Evolutionary conservation across 306 rosid genomes (phyloP).

Genomic region (Calophaca sinica): DNA sequence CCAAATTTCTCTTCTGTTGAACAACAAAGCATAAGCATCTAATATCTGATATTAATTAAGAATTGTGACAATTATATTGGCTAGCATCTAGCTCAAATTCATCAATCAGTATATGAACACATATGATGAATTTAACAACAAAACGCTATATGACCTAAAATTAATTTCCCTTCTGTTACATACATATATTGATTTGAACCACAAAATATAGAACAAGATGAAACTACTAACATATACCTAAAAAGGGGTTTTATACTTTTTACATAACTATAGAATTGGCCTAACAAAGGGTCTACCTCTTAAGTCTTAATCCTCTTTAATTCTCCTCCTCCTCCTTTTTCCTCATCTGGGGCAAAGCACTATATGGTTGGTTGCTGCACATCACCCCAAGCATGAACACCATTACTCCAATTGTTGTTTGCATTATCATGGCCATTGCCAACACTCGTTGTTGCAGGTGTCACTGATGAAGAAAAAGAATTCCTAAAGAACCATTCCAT

Average conservation of each 20-base stretch:
- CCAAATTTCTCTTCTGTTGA: background rate
- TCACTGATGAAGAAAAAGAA: constrained; percentile 62
- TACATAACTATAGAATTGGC: background rate
- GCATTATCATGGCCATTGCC: constrained; percentile 49
- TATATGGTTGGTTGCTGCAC: constrained; percentile 74
- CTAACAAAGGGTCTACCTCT: background rate
- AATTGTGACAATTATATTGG: constrained; percentile 20
- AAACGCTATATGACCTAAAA: constrained; percentile 14
- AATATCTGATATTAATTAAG: background rate
- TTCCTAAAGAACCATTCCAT: constrained; percentile 91
- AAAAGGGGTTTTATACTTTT: constrained; percentile 39
- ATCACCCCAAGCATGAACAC: constrained; percentile 71
- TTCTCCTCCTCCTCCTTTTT: constrained; percentile 37
- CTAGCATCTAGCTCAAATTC: constrained; percentile 27
- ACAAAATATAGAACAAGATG: constrained; percentile 12
- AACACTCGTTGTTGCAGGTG: constrained; percentile 52
- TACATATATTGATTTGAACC: constrained; percentile 38
- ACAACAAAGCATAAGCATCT: too few relatives aligned
- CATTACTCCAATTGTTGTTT: constrained; percentile 55
- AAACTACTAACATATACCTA: constrained; percentile 49
- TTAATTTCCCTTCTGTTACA: constrained; percentile 49
- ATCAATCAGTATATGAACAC: too few relatives aligned
- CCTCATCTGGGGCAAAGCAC: constrained; percentile 69
- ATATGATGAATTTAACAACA: too few relatives aligned
- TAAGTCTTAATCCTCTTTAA: too few relatives aligned